phyloP scores from a whole-genome alignment of 345 rosid genomes.

The Ceriops zippeliana region DNA sequence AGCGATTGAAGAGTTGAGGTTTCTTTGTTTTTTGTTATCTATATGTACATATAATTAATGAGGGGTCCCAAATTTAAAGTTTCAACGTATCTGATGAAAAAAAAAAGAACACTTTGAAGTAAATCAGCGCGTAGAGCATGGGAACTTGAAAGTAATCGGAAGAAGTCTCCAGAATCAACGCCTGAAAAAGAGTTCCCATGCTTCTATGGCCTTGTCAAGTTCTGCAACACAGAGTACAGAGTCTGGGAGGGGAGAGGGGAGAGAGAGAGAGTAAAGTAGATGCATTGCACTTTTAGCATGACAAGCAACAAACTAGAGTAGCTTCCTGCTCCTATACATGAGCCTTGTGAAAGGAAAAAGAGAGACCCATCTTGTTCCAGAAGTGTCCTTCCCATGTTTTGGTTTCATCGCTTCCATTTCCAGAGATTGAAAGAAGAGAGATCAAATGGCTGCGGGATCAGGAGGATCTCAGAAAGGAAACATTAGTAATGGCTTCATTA shows the following conservation, averaged over 20 bases:
- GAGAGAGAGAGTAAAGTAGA: constrained; percentile 14
- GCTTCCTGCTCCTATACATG: neutral
- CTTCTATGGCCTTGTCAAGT: constrained; percentile 11
- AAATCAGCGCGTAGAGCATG: neutral
- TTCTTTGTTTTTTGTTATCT: too few relatives aligned
- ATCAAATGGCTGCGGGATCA: constrained; percentile 21
- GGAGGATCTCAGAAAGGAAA: constrained; percentile 31
- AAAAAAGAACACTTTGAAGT: too few relatives aligned
- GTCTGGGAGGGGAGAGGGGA: neutral
- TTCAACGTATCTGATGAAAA: too few relatives aligned
- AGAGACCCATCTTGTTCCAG: neutral
- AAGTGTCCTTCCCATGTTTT: neutral
- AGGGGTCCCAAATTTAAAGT: too few relatives aligned
- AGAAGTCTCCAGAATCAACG: constrained; percentile 27
- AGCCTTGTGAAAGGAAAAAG: neutral
- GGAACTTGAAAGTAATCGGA: constrained; percentile 9
- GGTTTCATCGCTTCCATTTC: neutral
- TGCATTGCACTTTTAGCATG: constrained; percentile 35
- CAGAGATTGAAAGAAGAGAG: constrained; percentile 6
- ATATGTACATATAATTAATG: too few relatives aligned
- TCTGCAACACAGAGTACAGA: neutral
- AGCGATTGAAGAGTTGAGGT: too few relatives aligned
- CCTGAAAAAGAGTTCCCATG: constrained; percentile 30
- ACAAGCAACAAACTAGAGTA: constrained; percentile 22
- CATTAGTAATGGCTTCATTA: neutral